Evolutionary conservation across 106 monocot species (phyloP), one percentile per base, ranked within the genome.

Genomic region (Dactylorhiza incarnata): DNA sequence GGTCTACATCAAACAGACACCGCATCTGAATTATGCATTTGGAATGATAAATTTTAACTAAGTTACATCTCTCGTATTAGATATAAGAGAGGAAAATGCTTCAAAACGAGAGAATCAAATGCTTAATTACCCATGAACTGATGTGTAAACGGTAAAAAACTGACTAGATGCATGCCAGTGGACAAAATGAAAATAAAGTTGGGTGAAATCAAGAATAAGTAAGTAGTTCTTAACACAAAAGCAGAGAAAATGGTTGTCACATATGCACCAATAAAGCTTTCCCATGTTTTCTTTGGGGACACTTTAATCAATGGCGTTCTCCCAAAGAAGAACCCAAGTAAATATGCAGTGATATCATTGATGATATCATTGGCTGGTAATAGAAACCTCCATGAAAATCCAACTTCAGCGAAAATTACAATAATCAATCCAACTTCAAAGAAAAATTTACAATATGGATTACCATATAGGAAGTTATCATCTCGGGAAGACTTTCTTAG

Each of bases 241-340:
- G 97, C 93, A 61, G 91, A 93, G 23, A 97, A 61, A 45, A 97
- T 88, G 63, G 97, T 94, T 49, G 93, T 82, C 13, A 93, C 74
- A 47, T 87, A 97, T 46, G 93, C 97, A 73, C 97, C 97, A 78
- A 97, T 89, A 74, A 97, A 97, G 53, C 96, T 93, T 73, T 97
- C 96, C 96, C 96, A 97, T 47, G 96, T 97, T 71, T 97, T 97
- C 77, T 97, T 97, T 54, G 96, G 96, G 48, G 96, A 97, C 44
- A 97, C 77, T 77, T 97, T 97, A 63, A 97, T 97, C 46, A 97
- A 82, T 44, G 93, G 96, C 48, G 90, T 97, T 66, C 81, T 91
- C 50, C 96, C 96, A 84, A 93, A 89, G 81, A 97, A 97, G 78
- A 97, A 97, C 4, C 96, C 96, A 84, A 91, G 89, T 79, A 97